These are phyloP conservation scores for Diaporthe sp. DNA, from an alignment of 2,329 filamentous ascomycete genomes.

Conservation along the genomic window DNA sequence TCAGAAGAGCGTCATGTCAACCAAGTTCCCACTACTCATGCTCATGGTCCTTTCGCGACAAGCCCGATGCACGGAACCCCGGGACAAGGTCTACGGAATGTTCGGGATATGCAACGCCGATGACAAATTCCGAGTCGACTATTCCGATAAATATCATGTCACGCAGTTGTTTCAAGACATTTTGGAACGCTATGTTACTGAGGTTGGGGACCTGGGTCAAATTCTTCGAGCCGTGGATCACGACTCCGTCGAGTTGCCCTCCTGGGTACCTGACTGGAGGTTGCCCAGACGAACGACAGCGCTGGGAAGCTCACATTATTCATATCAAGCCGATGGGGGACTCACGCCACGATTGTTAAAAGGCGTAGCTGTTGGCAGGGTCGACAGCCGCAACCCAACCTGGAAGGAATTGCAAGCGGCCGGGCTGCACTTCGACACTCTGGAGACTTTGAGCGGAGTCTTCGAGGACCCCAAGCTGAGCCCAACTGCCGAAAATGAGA, in stretches of 20 bases:
- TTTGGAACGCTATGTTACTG: not conserved
- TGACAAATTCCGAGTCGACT: not conserved
- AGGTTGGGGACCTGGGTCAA: not conserved
- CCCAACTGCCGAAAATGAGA: not conserved
- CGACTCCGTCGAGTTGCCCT: not conserved
- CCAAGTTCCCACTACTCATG: not conserved
- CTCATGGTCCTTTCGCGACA: not conserved
- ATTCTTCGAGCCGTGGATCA: not conserved
- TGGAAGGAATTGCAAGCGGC: not conserved
- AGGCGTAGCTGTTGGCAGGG: not conserved
- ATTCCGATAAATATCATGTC: not conserved
- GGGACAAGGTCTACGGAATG: not conserved
- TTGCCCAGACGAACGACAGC: not conserved
- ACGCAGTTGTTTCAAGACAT: not conserved
- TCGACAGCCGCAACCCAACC: not conserved
- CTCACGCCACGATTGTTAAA: not conserved
- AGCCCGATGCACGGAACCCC: not conserved
- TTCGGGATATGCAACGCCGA: not conserved
- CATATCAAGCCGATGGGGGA: not conserved
- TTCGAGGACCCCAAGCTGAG: not conserved
- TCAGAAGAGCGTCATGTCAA: no score
- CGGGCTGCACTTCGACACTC: not conserved
- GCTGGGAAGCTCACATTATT: not conserved
- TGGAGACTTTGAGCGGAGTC: not conserved
- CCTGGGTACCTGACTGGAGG: slow-evolving; percentile 1